Evolutionary conservation across 1,139 yeast genomes (phyloP), one percentile per base, ranked within the genome.

Genomic region (Geotrichum klebahnii): DNA sequence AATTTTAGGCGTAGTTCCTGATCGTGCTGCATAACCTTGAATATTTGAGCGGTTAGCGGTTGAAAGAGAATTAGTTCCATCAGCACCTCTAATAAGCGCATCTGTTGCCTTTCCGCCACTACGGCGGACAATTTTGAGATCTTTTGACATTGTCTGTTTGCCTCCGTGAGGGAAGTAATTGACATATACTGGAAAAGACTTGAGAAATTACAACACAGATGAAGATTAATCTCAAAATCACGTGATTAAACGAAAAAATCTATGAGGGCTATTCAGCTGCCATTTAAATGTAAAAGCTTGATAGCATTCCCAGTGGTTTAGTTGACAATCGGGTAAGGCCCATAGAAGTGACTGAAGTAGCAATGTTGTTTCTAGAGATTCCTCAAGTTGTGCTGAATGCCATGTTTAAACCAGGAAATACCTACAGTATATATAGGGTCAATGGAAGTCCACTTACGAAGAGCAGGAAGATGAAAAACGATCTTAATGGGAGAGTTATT

Each of bases 351-450:
- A 94, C 95, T 58, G 96, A 86, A 60, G 97, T 97, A 69, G 98
- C 95, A 70, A 92, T 90, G 55, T 94, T 98, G 61, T 98, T 97
- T 80, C 99, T 86, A 55, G 97, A 88, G 61, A 94, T 98, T 77
- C 98, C 99, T 78, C 98, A 92, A 65, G 98, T 97, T 79, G 98
- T 88, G 71, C 99, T 98, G 65, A 94, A 80, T 59, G 98, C 98
- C 66, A 95, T 84, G 80, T 92, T 92, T 64, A 97, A 89, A 61
- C 98, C 97, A 60, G 94, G 97, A 65, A 92, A 92, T 59, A 92
- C 97, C 78, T 92, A 92, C 58, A 98, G 97, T 62, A 92, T 98
- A 78, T 94, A n/a, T 92, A 81, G 92, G 92, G 76, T 92, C 99
- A n/a, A n/a, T n/a, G n/a, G n/a, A n/a, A n/a, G n/a, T n/a, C n/a